These are phyloP conservation scores for Gloeophyllum trabeum DNA, from an alignment of 768 basidiomycete genomes.

Conservation along the genomic window DNA sequence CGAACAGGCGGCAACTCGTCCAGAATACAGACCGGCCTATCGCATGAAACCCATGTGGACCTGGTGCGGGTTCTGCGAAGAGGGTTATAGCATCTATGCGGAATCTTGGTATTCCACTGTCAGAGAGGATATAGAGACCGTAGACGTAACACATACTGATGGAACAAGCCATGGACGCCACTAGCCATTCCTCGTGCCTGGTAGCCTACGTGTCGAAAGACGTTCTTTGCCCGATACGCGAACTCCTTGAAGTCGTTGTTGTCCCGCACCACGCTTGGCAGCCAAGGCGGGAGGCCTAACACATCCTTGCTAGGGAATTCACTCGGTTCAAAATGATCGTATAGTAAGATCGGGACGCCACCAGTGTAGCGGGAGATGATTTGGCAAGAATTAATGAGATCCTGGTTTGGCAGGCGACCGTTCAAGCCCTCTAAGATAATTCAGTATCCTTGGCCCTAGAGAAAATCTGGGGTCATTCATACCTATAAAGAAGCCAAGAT, in stretches of 20 bases:
- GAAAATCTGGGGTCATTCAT: slow-evolving; percentile 12
- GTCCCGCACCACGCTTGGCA: slow-evolving; percentile 32
- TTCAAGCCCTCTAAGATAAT: slow-evolving; percentile 74
- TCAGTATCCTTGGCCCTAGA: slow-evolving; percentile 1
- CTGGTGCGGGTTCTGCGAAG: slow-evolving; percentile 75
- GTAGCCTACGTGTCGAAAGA: slow-evolving; percentile 59
- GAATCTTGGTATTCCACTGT: slow-evolving; percentile 39
- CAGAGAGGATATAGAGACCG: background rate
- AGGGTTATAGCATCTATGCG: slow-evolving; percentile 92
- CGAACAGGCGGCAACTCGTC: background rate
- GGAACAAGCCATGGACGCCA: slow-evolving; percentile 84
- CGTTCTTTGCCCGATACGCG: slow-evolving; percentile 48
- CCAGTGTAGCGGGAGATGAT: slow-evolving; percentile 63
- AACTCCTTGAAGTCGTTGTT: slow-evolving; percentile 37
- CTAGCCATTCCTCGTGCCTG: slow-evolving; percentile 74
- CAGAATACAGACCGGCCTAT: slow-evolving; percentile 60
- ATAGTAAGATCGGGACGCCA: slow-evolving; percentile 68
- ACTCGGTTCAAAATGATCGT: slow-evolving; percentile 57
- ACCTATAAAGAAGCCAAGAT: slow-evolving; percentile 95
- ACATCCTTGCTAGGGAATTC: slow-evolving; percentile 22
- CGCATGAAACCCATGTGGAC: slow-evolving; percentile 93
- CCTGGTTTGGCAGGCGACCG: slow-evolving; percentile 92
- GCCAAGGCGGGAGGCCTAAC: slow-evolving; percentile 28
- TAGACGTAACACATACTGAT: slow-evolving; percentile 42
- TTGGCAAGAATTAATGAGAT: slow-evolving; percentile 76